Conservation (phyloP, 176 grass and related monocot genomes). For the Oryza brachyantha region DNA sequence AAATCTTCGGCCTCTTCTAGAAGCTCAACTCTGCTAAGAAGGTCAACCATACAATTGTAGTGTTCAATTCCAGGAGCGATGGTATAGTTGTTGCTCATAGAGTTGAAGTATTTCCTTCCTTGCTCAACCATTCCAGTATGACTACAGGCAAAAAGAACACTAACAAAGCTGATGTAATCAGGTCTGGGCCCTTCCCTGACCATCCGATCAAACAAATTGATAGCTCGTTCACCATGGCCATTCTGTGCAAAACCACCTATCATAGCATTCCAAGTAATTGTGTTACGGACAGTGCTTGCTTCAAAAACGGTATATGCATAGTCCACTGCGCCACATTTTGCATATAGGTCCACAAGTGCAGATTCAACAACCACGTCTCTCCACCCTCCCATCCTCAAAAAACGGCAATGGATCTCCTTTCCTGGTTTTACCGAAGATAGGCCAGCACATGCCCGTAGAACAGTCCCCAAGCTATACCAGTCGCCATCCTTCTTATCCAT, state of each 20-base stretch:
- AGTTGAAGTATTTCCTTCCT: slow-evolving; percentile 65
- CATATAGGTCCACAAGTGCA: slow-evolving; percentile 75
- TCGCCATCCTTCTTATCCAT: slow-evolving; percentile 55
- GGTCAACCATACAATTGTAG: slow-evolving; percentile 87
- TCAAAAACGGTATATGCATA: slow-evolving; percentile 59
- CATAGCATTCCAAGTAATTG: slow-evolving; percentile 92
- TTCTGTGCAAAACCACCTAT: slow-evolving; percentile 84
- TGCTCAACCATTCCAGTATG: slow-evolving; percentile 72
- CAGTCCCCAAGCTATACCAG: slow-evolving; percentile 58
- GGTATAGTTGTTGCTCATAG: slow-evolving; percentile 52
- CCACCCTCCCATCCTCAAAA: slow-evolving; percentile 52
- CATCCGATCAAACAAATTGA: slow-evolving; percentile 63
- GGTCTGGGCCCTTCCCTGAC: slow-evolving; percentile 44
- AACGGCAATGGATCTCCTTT: slow-evolving; percentile 75
- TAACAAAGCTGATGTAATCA: slow-evolving; percentile 74
- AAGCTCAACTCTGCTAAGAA: slow-evolving; percentile 75
- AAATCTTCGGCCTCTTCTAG: slow-evolving; percentile 83
- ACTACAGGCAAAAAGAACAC: slow-evolving; percentile 74
- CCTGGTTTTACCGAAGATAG: slow-evolving; percentile 53
- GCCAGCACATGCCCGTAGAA: slow-evolving; percentile 68
- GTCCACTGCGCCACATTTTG: slow-evolving; percentile 77
- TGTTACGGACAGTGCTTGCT: slow-evolving; percentile 50
- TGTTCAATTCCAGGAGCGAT: slow-evolving; percentile 72
- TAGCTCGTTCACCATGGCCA: slow-evolving; percentile 52
- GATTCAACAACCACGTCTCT: slow-evolving; percentile 65